phyloP scores from a whole-genome alignment of 2,329 filamentous ascomycete species.

The Teratosphaeria epicoccoides region DNA sequence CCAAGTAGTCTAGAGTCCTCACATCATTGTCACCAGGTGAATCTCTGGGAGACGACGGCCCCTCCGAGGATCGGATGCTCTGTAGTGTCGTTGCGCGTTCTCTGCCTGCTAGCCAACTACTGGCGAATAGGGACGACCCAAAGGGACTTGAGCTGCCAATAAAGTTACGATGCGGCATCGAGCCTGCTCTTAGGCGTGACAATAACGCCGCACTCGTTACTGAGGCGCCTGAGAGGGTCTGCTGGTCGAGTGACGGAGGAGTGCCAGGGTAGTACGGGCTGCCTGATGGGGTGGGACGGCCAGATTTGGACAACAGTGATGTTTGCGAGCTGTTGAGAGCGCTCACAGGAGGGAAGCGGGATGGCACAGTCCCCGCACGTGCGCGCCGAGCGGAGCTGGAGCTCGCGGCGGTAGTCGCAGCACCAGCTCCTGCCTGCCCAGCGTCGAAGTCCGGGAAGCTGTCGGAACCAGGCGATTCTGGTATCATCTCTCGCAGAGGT shows the following conservation, averaged over 20 bases:
- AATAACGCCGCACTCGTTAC: constrained; percentile 58
- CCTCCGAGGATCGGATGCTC: constrained; percentile 80
- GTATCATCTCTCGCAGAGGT: constrained; percentile 90
- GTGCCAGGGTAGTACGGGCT: constrained; percentile 70
- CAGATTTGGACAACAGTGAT: constrained; percentile 60
- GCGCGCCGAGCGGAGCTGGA: constrained; percentile 50
- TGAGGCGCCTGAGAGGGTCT: constrained; percentile 37
- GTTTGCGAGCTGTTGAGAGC: constrained; percentile 50
- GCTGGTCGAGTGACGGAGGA: constrained; percentile 23
- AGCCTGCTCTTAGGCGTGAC: constrained; percentile 79
- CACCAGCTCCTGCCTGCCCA: constrained; percentile 15
- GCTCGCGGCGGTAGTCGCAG: constrained; percentile 12
- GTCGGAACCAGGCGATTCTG: constrained; percentile 84
- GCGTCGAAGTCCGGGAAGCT: constrained; percentile 79
- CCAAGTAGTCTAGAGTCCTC: constrained; percentile 88
- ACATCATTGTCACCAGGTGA: constrained; percentile 79
- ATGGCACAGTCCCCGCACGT: constrained; percentile 91
- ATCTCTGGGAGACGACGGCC: constrained; percentile 76
- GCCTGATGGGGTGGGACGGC: constrained; percentile 73
- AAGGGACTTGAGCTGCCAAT: constrained; percentile 55
- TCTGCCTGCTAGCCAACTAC: constrained; percentile 70
- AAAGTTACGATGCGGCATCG: constrained; percentile 80
- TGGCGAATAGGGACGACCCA: constrained; percentile 77
- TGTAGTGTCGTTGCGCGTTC: constrained; percentile 81
- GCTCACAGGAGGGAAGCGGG: constrained; percentile 73